Base-by-base conservation (phyloP, 495 filamentous ascomycete genomes). In the Glarea lozoyensis region DNA sequence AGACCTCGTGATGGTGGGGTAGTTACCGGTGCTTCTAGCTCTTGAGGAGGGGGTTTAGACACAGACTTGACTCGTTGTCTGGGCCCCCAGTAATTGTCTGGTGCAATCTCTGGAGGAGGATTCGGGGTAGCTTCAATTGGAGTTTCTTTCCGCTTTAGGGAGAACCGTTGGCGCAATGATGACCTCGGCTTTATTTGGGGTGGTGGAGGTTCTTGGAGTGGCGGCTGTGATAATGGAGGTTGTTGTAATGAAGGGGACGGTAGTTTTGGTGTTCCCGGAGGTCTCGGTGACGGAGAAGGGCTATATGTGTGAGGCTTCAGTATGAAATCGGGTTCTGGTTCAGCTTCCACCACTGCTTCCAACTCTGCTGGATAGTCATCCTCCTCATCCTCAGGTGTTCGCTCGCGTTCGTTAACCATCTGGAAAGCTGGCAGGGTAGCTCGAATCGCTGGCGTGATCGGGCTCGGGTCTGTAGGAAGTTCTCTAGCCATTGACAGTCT, bases 231-330 rank as follows among this genome's bases (percentile, higher is more conserved):
- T 21, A 37, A 19, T 10, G 17, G 35, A 16, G 42, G 19, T 40
- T 43, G 21, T n/a, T 44, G 33, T 13, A 25, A 5, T 18, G 42
- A 7, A n/a, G n/a, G n/a, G n/a, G n/a, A n/a, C n/a, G n/a, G n/a
- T n/a, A n/a, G 31, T 11, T 7, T 34, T 17, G 45, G 18, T 11
- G 36, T 23, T n/a, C n/a, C n/a, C 11, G 42, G 31, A 22, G 37
- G 35, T 37, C 17, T 27, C 20, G 48, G 63, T 5, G 70, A 66
- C 5, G 66, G 67, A 23, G 65, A 60, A 0, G 73, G 73, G 7
- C 67, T 75, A 49, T 75, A 76, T 1, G 70, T 75, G 39, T 63
- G 62, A 10, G 72, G 72, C 41, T 73, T 67, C 25, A 76, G 50
- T 13, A 74, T 62, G 46, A 72, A 43, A 27, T 51, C 45, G 0